Conservation (phyloP, 345 rosid genomes). For the Arabidopsis suecica region DNA sequence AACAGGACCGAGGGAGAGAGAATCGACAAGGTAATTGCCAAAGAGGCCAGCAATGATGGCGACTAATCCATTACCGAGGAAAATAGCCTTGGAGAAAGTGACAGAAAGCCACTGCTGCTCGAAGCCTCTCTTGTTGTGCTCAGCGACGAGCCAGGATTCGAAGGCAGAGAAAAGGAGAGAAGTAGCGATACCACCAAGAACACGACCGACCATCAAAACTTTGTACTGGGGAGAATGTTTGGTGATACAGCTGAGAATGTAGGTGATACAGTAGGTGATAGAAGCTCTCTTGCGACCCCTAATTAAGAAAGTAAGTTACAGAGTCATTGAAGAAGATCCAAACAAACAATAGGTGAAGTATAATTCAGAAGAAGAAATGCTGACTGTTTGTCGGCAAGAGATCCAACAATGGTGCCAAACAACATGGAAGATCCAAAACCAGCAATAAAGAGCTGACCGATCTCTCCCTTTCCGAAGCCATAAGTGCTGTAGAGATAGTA, state of each 20-base stretch:
- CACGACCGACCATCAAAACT: constrained; percentile 71
- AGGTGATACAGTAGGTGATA: constrained; percentile 70
- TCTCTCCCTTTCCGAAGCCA: constrained; percentile 72
- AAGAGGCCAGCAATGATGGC: constrained; percentile 70
- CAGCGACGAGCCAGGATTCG: constrained; percentile 89
- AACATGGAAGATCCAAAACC: constrained; percentile 86
- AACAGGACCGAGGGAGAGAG: constrained; percentile 62
- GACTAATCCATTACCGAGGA: constrained; percentile 72
- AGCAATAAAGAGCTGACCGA: constrained; percentile 77
- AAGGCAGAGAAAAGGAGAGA: constrained; percentile 79
- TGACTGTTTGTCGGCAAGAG: constrained; percentile 77
- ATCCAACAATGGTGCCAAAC: constrained; percentile 81
- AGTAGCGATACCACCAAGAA: constrained; percentile 80
- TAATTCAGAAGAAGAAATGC: neutral
- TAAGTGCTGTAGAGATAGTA: constrained; percentile 71
- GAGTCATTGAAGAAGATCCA: neutral
- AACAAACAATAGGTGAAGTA: neutral
- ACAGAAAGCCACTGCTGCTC: constrained; percentile 75
- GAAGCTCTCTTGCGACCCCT: constrained; percentile 79
- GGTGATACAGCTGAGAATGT: constrained; percentile 74
- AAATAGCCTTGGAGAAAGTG: constrained; percentile 80
- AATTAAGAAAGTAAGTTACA: neutral
- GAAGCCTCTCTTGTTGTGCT: constrained; percentile 78
- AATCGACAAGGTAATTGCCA: constrained; percentile 66
- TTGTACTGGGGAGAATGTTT: constrained; percentile 78